Percentiles rank a stretch among this genome's conserved stretches.
These are phyloP conservation scores for Colletotrichum horii DNA, from an alignment of 2,329 filamentous ascomycete genomes.

Conservation along the genomic window DNA sequence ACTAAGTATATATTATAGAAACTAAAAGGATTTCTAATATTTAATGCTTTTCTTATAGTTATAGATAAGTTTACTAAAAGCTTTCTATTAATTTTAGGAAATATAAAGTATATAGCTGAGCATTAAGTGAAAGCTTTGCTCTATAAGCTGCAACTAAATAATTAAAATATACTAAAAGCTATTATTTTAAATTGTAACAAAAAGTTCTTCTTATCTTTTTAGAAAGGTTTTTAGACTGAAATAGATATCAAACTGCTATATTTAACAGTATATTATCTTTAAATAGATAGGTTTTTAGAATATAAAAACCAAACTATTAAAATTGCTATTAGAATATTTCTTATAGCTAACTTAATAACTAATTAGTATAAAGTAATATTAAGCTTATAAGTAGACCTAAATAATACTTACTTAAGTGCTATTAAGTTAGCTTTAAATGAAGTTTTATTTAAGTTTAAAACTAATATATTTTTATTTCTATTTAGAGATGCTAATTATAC, in stretches of 20 bases:
- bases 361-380: background rate
- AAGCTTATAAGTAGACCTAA: background rate
- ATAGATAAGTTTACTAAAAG: no score
- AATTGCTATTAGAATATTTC: background rate
- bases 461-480: background rate
- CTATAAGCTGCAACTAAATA: background rate
- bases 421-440: background rate
- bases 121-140: background rate
- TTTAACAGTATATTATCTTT: background rate
- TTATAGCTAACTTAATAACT: background rate
- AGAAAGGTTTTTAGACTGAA: background rate
- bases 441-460: background rate
- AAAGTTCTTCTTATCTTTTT: background rate
- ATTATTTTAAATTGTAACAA: background rate
- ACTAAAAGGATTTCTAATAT: no score
- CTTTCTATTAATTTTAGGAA: background rate
- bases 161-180: rapidly evolving
- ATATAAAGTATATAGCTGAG: background rate
- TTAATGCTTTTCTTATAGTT: no score
- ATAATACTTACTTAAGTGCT: no score
- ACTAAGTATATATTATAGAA: no score
- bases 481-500: background rate
- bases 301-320: background rate
- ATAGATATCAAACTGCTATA: background rate
- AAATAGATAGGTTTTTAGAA: background rate